Percentiles rank a stretch among this genome's conserved stretches.
These are phyloP conservation scores for Elaeis oleifera DNA, from an alignment of 202 grass and related monocot genomes.

Conservation along the genomic window DNA sequence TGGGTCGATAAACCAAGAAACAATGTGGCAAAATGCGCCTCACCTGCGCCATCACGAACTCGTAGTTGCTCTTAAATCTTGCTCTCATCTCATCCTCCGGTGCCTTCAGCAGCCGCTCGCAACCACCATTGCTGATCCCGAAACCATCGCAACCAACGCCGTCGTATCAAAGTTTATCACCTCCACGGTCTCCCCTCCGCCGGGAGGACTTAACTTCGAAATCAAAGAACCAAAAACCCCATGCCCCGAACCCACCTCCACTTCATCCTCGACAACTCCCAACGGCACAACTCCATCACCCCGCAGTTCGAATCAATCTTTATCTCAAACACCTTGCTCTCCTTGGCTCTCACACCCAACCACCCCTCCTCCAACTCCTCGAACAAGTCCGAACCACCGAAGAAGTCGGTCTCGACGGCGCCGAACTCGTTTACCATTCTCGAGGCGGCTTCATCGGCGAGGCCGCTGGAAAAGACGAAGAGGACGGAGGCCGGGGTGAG, in stretches of 20 bases:
- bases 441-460: slow-evolving; percentile 27
- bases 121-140: slow-evolving; percentile 81
- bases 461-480: slow-evolving; percentile 53
- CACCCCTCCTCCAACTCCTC: slow-evolving; percentile 41
- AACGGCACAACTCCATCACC: background rate
- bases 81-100: slow-evolving; percentile 39
- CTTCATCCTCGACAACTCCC: background rate
- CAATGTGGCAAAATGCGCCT: slow-evolving; percentile 2
- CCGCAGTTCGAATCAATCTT: slow-evolving; percentile 13
- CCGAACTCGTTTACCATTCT: slow-evolving; percentile 43
- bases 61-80: slow-evolving; percentile 83
- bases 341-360: slow-evolving; percentile 32
- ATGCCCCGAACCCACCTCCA: slow-evolving; percentile 14
- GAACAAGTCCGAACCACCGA: slow-evolving; percentile 32
- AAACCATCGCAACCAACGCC: slow-evolving; percentile 61
- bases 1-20: background rate
- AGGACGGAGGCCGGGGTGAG: slow-evolving; percentile 52
- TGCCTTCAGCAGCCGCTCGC: slow-evolving; percentile 37
- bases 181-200: slow-evolving; percentile 24
- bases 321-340: slow-evolving; percentile 59
- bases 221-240: slow-evolving; percentile 29
- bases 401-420: slow-evolving; percentile 46
- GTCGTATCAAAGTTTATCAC: slow-evolving; percentile 85
- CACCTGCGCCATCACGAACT: slow-evolving; percentile 82
- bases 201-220: slow-evolving; percentile 29